Evolutionary conservation across 352 stramenopile species (phyloP).

Genomic region (Pythium brassicae): DNA sequence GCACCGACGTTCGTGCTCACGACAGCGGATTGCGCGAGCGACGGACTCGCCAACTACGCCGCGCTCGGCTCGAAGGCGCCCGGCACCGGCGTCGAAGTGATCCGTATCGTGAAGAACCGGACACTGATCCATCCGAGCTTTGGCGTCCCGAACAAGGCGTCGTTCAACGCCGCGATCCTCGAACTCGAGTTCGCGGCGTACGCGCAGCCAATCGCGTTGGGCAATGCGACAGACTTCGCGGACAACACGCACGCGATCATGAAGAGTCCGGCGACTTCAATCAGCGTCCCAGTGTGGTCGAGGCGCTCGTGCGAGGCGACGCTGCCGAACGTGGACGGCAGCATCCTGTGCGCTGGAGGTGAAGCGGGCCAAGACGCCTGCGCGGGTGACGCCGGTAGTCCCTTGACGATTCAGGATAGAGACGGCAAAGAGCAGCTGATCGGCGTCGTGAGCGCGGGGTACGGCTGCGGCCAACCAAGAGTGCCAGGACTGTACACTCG

Average conservation of each 20-base stretch:
- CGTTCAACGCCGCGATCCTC: constrained; percentile 24
- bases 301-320: constrained; percentile 6
- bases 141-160: constrained; percentile 10
- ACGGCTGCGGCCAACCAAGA: constrained; percentile 22
- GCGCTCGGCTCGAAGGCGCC: constrained; percentile 20
- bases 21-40: not conserved
- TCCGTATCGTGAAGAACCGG: constrained; percentile 11
- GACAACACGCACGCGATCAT: constrained; percentile 14
- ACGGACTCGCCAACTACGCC: constrained; percentile 17
- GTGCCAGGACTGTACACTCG: constrained; percentile 30
- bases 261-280: constrained; percentile 11
- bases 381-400: constrained; percentile 24
- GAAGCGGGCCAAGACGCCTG: constrained; percentile 20
- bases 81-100: constrained; percentile 17
- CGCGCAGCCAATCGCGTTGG: constrained; percentile 11
- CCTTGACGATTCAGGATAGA: constrained; percentile 9
- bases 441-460: constrained; percentile 30
- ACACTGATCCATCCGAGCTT: constrained; percentile 21
- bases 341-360: constrained; percentile 20
- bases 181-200: constrained; percentile 20
- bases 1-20: not conserved
- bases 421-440: constrained; percentile 15
- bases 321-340: constrained; percentile 19
- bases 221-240: constrained; percentile 10
- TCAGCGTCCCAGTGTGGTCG: constrained; percentile 14